Base-by-base conservation (phyloP, 140 eudicot species). In the Cichorium intybus region DNA sequence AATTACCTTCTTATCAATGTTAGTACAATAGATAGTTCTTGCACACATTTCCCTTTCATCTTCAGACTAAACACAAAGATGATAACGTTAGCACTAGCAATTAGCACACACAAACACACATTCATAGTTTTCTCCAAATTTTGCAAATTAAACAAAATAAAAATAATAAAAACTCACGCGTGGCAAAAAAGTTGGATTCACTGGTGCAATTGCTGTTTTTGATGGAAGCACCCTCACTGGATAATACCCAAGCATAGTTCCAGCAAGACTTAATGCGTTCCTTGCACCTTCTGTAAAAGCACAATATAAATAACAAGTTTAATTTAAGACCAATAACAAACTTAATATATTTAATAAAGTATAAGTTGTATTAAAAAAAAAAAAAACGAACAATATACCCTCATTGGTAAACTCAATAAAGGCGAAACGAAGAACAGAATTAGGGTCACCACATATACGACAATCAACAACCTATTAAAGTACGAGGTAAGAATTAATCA, bases 21-120 rank as follows among this genome's bases (percentile, higher is more conserved):
- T 90, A 37, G 97, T 87, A 60, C 97, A 90, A 56, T 86, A 90
- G 67, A 90, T 83, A 47, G 97, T 90, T 75, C 95, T 81, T 31
- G 97, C 94, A 58, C 97, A 90, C 97, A 90, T 90, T 72, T 90
- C 97, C 74, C 97, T 74, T 75, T 90, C 97, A 73, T 87, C 97
- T 83, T 86, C 97, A 79, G 95, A 84, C 97, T 89, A 70, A 24
- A 60, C 34, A 24, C 35, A 54, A 61, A 15, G 23, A 46, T 35
- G 43, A 76, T 64, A 47, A 85, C 68, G 60, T 87, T 73, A 56
- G 80, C 77, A 56, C 46, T 11, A 5, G 7, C 9, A 31, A 4
- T 3, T 6, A 31, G 7, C 8, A 5, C 10, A 31, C 8, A 11
- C 80, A 85, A 46, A 63, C 41, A 68, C 67, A 28, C 28, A 56